Evolutionary conservation across 768 basidiomycete species (phyloP).

Genomic region (Lentinula boryana): DNA sequence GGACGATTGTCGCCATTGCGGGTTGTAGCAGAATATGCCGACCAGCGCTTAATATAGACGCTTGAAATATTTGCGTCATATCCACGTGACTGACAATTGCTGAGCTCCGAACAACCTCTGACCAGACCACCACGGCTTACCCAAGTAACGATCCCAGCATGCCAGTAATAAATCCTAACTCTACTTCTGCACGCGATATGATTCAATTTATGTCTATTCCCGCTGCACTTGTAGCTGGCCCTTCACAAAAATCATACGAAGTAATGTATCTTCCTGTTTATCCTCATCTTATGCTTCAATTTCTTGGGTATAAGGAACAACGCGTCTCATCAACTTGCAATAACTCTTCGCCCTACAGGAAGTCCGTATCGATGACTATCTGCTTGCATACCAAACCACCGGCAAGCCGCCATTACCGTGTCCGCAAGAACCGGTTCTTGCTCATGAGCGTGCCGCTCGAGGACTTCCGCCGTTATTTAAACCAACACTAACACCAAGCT

Average conservation of each 20-base stretch:
- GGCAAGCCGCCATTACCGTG: slow-evolving; percentile 42
- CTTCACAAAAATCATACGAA: slow-evolving; percentile 5
- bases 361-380: slow-evolving; percentile 48
- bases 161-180: background rate
- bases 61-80: background rate
- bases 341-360: slow-evolving; percentile 33
- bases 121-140: background rate
- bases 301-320: background rate
- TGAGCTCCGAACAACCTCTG: background rate
- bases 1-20: background rate
- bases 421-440: slow-evolving; percentile 40
- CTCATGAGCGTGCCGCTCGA: slow-evolving; percentile 34
- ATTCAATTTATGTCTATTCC: slow-evolving; percentile 4
- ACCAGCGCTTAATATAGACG: background rate
- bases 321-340: background rate
- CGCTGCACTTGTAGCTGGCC: background rate
- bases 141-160: background rate
- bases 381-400: slow-evolving; percentile 39
- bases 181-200: background rate
- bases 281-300: background rate
- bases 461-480: slow-evolving; percentile 48
- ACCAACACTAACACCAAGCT: slow-evolving; percentile 21
- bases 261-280: background rate
- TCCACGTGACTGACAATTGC: background rate
- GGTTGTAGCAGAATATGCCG: background rate